Percentiles rank a stretch among this genome's conserved stretches.
These are phyloP conservation scores for Clonostachys chloroleuca DNA, from an alignment of 2,329 filamentous ascomycete species.

Conservation along the genomic window DNA sequence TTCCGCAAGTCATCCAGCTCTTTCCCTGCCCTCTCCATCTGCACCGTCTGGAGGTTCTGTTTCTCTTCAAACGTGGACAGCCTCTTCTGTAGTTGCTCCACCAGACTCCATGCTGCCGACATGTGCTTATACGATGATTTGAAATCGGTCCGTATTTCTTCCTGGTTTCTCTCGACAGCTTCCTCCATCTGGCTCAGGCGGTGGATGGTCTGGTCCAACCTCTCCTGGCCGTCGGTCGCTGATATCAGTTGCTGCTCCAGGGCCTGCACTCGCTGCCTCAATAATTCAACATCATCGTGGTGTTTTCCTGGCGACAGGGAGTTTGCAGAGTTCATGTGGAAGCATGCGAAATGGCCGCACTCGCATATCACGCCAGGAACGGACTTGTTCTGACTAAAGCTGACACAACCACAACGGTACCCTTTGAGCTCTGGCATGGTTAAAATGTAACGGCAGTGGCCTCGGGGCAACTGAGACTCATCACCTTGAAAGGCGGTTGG, in stretches of 20 bases:
- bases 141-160: constrained; percentile 46
- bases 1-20: constrained; percentile 39
- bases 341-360: constrained; percentile 57
- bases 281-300: constrained; percentile 21
- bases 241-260: constrained; percentile 3
- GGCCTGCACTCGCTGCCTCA: constrained; percentile 2
- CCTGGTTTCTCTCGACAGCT: constrained; percentile 44
- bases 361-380: constrained; percentile 51
- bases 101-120: constrained; percentile 46
- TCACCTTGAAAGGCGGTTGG: constrained; percentile 17
- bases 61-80: constrained; percentile 26
- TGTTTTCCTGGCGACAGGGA: constrained; percentile 43
- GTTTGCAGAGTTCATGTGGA: constrained; percentile 46
- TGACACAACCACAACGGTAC: constrained; percentile 53
- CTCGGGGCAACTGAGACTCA: constrained; percentile 45
- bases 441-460: constrained; percentile 56
- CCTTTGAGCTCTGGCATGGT: constrained; percentile 52
- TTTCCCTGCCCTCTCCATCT: constrained; percentile 30
- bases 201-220: constrained; percentile 28
- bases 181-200: constrained; percentile 50
- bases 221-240: constrained; percentile 24
- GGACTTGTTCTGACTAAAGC: constrained; percentile 49
- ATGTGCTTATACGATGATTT: constrained; percentile 52
- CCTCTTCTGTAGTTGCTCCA: constrained; percentile 37
- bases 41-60: constrained; percentile 31